Evolutionary conservation across 2,329 filamentous ascomycete genomes (phyloP), one percentile per base, ranked within the genome.

Genomic region (Aciculosporium take): DNA sequence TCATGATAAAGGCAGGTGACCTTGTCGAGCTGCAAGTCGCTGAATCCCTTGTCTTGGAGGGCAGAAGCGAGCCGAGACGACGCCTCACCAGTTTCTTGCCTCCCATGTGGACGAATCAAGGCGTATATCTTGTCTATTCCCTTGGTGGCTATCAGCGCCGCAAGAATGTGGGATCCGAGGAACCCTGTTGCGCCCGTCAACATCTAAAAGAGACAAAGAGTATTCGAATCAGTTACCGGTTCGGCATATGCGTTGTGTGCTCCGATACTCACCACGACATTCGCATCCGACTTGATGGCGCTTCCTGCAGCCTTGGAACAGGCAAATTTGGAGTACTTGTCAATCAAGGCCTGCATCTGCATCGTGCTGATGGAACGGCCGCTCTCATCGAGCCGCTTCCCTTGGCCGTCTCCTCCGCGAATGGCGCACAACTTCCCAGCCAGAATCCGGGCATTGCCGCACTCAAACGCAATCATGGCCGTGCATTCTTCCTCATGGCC

Each of bases 161-260:
- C 67, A 2, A 76, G 63, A 1, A 79, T 58, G 48, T 80, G 75
- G 0, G 74, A 69, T 5, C 79, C 79, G 0, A 82, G 63, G 1
- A 75, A 77, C 6, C 79, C 79, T 0, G 79, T 82, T 1, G 70
- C 69, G 8, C 79, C 79, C 1, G 79, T 82, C 10, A 82, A 27
- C 9, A 37, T 21, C 34, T 37, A 25, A 5, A 15, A 25, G 17
- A 10, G 27, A 10, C 7, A 12, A 28, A n/a, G 12, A 7, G 21
- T 24, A n/a, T 20, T 33, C 12, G n/a, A 23, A 5, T 34, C 6
- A n/a, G 32, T 34, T n/a, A n/a, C n/a, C n/a, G n/a, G n/a, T n/a
- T n/a, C n/a, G n/a, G n/a, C n/a, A n/a, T n/a, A n/a, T n/a, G 18
- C 12, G 17, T 3, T 35, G n/a, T 15, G 20, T 17, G 33, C 33